Conservation (phyloP, 495 filamentous ascomycete genomes). For the Penicillium lividum region DNA sequence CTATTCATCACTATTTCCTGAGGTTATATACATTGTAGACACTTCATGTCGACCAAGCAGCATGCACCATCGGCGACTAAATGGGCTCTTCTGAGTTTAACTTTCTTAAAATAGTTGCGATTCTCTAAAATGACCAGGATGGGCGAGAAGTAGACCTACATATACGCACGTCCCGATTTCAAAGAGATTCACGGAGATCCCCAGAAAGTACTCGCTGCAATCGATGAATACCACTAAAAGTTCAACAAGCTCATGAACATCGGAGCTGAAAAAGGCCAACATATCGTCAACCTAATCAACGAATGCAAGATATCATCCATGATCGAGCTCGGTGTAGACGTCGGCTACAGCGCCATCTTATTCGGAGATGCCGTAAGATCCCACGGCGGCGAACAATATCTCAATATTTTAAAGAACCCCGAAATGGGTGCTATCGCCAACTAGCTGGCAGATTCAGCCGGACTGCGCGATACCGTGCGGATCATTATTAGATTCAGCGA, state of each 20-base stretch:
- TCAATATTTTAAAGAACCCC: conserved; percentile 62
- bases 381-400: conserved; percentile 55
- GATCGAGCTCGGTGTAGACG: conserved; percentile 74
- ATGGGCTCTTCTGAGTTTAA: conserved; percentile 26
- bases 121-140: conserved; percentile 37
- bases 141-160: conserved; percentile 68
- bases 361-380: conserved; percentile 57
- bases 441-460: conserved; percentile 62
- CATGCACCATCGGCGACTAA: conserved; percentile 3
- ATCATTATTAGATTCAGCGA: conserved; percentile 22
- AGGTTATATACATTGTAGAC: background rate
- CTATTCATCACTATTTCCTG: too few relatives aligned
- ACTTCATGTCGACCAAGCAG: conserved; percentile 9
- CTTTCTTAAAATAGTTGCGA: conserved; percentile 35
- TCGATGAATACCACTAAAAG: conserved; percentile 47
- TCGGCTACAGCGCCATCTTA: conserved; percentile 71
- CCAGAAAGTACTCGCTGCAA: conserved; percentile 55
- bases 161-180: conserved; percentile 54
- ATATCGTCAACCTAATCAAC: conserved; percentile 59
- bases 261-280: conserved; percentile 63
- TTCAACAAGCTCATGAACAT: conserved; percentile 72
- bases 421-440: conserved; percentile 61
- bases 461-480: conserved; percentile 55
- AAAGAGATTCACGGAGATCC: conserved; percentile 59
- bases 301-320: conserved; percentile 60